Base-by-base conservation (phyloP, 2,329 filamentous ascomycete species). In the Hypomyces rosellus region DNA sequence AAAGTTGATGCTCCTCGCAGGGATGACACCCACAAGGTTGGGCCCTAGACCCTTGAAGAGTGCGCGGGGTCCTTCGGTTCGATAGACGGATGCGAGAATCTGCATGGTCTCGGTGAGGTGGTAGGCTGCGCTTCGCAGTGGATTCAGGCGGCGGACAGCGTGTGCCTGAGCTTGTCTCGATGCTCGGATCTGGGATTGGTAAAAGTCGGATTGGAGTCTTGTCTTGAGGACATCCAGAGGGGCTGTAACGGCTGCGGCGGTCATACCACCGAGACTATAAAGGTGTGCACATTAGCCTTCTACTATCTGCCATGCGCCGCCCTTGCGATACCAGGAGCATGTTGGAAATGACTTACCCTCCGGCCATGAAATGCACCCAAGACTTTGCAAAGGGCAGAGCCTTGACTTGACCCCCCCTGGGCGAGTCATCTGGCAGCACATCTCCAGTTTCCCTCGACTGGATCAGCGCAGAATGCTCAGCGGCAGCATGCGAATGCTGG, bases 141-240 rank as follows among this genome's bases (percentile, higher is more conserved):
- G 80, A 43, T 83, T 81, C 58, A 89, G 76, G 22, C 59, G 54
- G 22, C 61, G 59, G 34, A 65, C 55, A 67, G 74, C 59, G 69
- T 78, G 62, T 62, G 81, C 57, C 69, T 79, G 63, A 63, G 82
- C 78, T n/a, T 80, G 73, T 45, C 87, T 81, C 8, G 81, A 78
- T 14, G 85, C 81, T 30, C 78, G 78, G 42, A 96, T 78, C 68
- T 96, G 88, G 8, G 84, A 77, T 67, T 96, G 89, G 75, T 96
- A 96, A 67, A 95, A 95, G 64, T 95, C 91, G 62, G 89, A 95
- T 67, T 97, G 92, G 3, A 97, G 76, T 34, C 92, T 84, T 11
- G 92, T 97, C 69, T 95, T 95, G 46, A 97, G 79, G 33, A 96
- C 91, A 64, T 96, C 92, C 53, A 97, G 85, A 18, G 92, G 92